phyloP scores from a whole-genome alignment of 495 filamentous ascomycete species.

The Durotheca rogersii region DNA sequence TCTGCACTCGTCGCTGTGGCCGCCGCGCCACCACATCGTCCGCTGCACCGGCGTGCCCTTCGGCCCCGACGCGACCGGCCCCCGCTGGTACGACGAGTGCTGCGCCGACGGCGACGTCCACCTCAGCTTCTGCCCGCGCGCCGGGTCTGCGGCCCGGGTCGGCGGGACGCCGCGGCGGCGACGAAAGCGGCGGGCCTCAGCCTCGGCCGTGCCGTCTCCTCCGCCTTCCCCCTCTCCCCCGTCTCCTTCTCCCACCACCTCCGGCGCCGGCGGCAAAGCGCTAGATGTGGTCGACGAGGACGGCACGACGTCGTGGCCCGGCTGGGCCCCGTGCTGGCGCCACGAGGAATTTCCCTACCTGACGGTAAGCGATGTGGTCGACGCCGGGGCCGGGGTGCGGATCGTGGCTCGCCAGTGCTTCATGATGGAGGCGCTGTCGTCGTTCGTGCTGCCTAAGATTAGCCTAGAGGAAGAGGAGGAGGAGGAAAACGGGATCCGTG shows the following conservation, averaged over 20 bases:
- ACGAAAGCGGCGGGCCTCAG: neutral
- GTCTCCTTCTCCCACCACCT: too few species aligned
- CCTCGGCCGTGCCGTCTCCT: neutral
- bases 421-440: constrained; percentile 26
- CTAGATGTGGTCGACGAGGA: constrained; percentile 26
- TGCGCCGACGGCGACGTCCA: constrained; percentile 49
- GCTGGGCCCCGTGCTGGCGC: constrained; percentile 54
- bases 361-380: constrained; percentile 57
- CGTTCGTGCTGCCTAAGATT: constrained; percentile 24
- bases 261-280: neutral
- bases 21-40: constrained; percentile 48
- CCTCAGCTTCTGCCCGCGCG: constrained; percentile 46
- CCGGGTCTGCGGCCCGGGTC: constrained; percentile 36
- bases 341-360: constrained; percentile 57
- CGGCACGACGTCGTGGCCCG: constrained; percentile 42
- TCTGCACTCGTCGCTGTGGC: constrained; percentile 40
- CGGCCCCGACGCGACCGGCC: constrained; percentile 50
- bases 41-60: constrained; percentile 59
- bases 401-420: constrained; percentile 53
- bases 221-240: neutral
- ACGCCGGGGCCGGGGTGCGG: constrained; percentile 54
- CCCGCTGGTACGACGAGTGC: constrained; percentile 52
- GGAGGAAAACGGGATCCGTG: too few species aligned
- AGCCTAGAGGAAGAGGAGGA: constrained; percentile 14
- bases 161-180: neutral